Percentiles rank a stretch among this genome's conserved stretches.
Conservation (phyloP, 805 yeast species). For the Nakazawaea holstii region DNA sequence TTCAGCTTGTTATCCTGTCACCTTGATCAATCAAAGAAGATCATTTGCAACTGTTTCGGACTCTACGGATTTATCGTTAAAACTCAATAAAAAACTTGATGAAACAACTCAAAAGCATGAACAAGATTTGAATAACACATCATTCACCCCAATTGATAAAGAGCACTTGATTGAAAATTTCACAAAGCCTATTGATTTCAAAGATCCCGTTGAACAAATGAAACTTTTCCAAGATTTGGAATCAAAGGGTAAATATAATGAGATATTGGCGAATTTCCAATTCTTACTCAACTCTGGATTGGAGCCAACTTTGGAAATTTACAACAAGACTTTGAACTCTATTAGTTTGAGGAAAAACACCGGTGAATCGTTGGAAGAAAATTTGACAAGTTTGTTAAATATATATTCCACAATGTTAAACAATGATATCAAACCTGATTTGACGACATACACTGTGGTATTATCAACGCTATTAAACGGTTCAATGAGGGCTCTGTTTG, state of each 20-base stretch:
- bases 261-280: slow-evolving; percentile 25
- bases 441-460: slow-evolving; percentile 47
- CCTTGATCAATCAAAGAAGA: background rate
- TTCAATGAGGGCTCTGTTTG: slow-evolving; percentile 33
- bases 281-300: slow-evolving; percentile 26
- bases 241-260: slow-evolving; percentile 22
- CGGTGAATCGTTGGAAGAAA: slow-evolving; percentile 50
- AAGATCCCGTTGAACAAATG: slow-evolving; percentile 13
- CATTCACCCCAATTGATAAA: background rate
- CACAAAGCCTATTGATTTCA: slow-evolving; percentile 2
- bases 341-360: slow-evolving; percentile 44
- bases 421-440: slow-evolving; percentile 49
- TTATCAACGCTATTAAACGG: slow-evolving; percentile 48
- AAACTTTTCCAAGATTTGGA: slow-evolving; percentile 19
- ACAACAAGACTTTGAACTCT: slow-evolving; percentile 52
- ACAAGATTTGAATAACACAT: background rate
- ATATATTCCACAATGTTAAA: slow-evolving; percentile 64
- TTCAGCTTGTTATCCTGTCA: background rate
- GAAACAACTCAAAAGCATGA: background rate
- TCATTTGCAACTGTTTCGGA: background rate
- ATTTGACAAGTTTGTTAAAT: slow-evolving; percentile 56
- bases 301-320: slow-evolving; percentile 46
- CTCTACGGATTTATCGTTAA: too few relatives aligned
- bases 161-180: background rate
- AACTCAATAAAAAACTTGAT: background rate